phyloP scores from a whole-genome alignment of 768 basidiomycete species.

The Hysterangium stoloniferum region DNA sequence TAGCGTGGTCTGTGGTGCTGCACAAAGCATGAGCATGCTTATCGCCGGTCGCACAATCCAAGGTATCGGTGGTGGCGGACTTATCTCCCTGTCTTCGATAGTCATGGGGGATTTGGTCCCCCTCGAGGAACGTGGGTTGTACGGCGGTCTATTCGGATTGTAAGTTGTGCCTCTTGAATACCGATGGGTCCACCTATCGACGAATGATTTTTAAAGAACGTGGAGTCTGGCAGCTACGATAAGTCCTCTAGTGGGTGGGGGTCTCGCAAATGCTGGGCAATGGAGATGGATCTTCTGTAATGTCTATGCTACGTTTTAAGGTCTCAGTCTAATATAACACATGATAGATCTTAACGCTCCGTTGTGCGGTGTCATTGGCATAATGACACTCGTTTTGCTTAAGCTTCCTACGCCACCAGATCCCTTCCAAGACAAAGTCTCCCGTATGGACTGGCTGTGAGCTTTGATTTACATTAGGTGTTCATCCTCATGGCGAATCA shows the following conservation, averaged over 20 bases:
- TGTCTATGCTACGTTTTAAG: background rate
- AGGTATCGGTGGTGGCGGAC: conserved; percentile 24
- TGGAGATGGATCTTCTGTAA: conserved; percentile 41
- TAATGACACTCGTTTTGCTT: conserved; percentile 24
- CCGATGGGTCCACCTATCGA: background rate
- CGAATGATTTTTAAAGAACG: conserved; percentile 17
- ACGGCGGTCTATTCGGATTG: conserved; percentile 24
- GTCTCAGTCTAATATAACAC: background rate
- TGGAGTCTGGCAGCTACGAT: conserved; percentile 31
- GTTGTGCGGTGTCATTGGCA: conserved; percentile 22
- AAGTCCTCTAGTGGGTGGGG: conserved; percentile 30
- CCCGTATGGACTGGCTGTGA: conserved; percentile 34
- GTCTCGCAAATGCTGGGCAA: conserved; percentile 24
- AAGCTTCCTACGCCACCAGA: conserved; percentile 28
- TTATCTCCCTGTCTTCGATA: conserved; percentile 23
- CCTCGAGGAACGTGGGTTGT: conserved; percentile 26
- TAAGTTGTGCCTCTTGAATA: too few species aligned
- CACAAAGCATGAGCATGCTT: conserved; percentile 24
- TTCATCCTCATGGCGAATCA: conserved; percentile 5
- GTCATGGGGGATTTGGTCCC: conserved; percentile 28
- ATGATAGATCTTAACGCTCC: conserved; percentile 35
- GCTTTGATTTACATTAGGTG: conserved; percentile 11
- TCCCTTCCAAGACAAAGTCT: conserved; percentile 25
- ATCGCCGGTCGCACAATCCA: conserved; percentile 28
- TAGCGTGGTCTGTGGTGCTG: conserved; percentile 27